Evolutionary conservation across 441 rosid species (phyloP).

Genomic region (Populus hybrid): DNA sequence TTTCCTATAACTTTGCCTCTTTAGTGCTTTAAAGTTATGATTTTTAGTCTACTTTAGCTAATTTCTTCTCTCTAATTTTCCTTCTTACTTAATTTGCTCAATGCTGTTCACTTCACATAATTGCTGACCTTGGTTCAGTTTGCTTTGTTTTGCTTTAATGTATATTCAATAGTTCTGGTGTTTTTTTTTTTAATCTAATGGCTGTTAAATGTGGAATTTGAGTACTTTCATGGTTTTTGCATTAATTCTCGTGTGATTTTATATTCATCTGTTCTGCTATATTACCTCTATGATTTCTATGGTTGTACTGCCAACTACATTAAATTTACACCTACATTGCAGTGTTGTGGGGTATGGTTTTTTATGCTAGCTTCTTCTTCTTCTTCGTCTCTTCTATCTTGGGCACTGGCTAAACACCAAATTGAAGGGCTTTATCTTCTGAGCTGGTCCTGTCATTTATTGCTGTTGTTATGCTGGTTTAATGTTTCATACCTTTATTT

Average conservation of each 20-base stretch:
- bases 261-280: not conserved
- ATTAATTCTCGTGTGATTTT: conserved; percentile 4
- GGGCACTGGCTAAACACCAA: conserved; percentile 22
- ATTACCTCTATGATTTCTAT: not conserved
- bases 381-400: conserved; percentile 19
- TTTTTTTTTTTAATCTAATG: not conserved
- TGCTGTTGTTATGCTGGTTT: conserved; percentile 30
- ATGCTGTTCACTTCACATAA: not conserved
- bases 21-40: not conserved
- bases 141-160: not conserved
- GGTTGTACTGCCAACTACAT: conserved; percentile 17
- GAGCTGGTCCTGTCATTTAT: conserved; percentile 31
- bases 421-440: conserved; percentile 23
- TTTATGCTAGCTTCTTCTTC: conserved; percentile 5
- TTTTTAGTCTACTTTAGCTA: not conserved
- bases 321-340: conserved; percentile 33
- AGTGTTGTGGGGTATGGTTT: conserved; percentile 32
- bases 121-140: conserved; percentile 9
- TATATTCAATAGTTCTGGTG: not conserved
- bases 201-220: conserved; percentile 4
- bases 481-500: conserved; percentile 29
- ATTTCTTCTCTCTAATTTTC: not conserved
- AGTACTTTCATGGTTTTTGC: conserved; percentile 10
- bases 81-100: conserved; percentile 4
- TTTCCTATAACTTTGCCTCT: not conserved